These are phyloP conservation scores for Vitellaria paradoxa DNA, from an alignment of 179 eudicot genomes.

Conservation along the genomic window DNA sequence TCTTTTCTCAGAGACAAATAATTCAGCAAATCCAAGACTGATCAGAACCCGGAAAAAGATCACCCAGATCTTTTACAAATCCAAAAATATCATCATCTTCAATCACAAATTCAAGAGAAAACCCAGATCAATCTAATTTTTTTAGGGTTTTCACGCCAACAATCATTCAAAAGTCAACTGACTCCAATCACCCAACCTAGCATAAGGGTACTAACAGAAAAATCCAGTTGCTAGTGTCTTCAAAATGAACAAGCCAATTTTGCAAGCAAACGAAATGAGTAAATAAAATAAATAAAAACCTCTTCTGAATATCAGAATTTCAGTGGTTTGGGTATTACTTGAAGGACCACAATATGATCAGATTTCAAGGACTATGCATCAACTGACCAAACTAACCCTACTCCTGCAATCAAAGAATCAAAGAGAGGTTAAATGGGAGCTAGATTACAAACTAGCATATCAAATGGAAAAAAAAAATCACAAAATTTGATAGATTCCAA, in stretches of 20 bases:
- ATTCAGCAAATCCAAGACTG: background rate
- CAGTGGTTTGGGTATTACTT: background rate
- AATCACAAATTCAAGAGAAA: constrained; percentile 1
- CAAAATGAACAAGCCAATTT: background rate
- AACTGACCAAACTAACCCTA: background rate
- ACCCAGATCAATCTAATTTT: background rate
- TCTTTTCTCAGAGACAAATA: background rate
- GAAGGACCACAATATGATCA: background rate
- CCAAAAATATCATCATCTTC: background rate
- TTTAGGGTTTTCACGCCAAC: background rate
- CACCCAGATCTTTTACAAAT: background rate
- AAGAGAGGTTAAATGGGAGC: background rate
- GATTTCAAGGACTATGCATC: background rate
- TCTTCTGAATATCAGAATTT: background rate
- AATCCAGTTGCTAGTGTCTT: constrained; percentile 6
- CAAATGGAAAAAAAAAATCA: background rate
- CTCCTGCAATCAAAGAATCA: constrained; percentile 10
- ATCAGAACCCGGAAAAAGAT: background rate
- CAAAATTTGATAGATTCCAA: background rate
- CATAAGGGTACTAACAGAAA: background rate
- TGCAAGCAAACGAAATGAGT: background rate
- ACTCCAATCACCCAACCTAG: constrained; percentile 8
- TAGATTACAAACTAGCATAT: background rate
- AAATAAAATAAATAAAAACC: background rate
- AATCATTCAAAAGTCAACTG: background rate